Base-by-base conservation (phyloP, 179 eudicot genomes). In the Gypsophila paniculata region DNA sequence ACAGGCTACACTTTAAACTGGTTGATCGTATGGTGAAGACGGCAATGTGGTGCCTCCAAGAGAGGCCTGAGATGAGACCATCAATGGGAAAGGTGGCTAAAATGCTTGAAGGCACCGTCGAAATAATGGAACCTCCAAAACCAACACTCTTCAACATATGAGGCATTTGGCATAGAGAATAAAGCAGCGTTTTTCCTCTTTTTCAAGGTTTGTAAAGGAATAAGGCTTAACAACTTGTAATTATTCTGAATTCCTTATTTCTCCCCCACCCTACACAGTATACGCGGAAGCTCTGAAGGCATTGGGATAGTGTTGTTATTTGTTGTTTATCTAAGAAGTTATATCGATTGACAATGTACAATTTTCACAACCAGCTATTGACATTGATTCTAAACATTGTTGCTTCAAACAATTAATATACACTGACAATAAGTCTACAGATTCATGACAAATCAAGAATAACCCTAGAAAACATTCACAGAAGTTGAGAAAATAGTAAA, bases 1-100 rank as follows among this genome's bases (percentile, higher is more conserved):
- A 75, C 42, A 79, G 79, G 46, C 79, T 62, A 10, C 96, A 92
- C 65, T 82, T 80, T 21, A 85, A 83, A 29, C 70, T 90, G 84
- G 85, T 92, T 0, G 78, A 86, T n/a, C 80, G 98, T 66, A 90
- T 90, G 96, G 94, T 92, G 79, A 88, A 90, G 80, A 90, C 98
- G 0, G 96, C 94, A 0, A 88, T 92, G 89, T 92, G 98, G 98
- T 92, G 98, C 75, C 81, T 92, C 17, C 98, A 92, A 70, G 98
- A 92, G 74, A 80, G 85, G 77, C 86, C 93, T 0, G 96, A 92
- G 61, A 61, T 60, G 77, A 82, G 96, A 78, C 98, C 98, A 2
- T 92, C 98, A 5, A 90, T 92, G 98, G 98, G 98, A 36, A 92
- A 90, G 76, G 98, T 90, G 54, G 90, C 96, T 46, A 92, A 92